Evolutionary conservation across 2,329 filamentous ascomycete genomes (phyloP).

Genomic region (Scolecobasidium constrictum): DNA sequence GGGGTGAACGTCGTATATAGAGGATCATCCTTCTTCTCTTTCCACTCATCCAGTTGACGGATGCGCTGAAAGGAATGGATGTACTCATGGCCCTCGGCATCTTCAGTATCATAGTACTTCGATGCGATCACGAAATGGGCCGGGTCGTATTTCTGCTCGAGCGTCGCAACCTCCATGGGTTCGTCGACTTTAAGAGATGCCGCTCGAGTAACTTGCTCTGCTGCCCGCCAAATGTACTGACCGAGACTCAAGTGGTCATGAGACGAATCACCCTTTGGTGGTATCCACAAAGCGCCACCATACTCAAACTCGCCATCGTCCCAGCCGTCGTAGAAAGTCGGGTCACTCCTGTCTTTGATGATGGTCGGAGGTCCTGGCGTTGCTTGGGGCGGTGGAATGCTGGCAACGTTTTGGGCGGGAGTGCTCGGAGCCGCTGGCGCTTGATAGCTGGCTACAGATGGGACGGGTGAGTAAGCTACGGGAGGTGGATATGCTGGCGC

Average conservation of each 20-base stretch:
- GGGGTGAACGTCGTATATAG: constrained; percentile 7
- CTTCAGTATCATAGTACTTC: constrained; percentile 8
- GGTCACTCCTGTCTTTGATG: constrained; percentile 3
- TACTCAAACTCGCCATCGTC: constrained; percentile 8
- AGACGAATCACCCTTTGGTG: constrained; percentile 9
- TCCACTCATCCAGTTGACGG: constrained; percentile 9
- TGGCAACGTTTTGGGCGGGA: background rate
- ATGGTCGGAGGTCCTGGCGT: background rate
- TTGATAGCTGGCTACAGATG: background rate
- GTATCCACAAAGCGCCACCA: constrained; percentile 8
- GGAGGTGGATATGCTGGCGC: constrained; percentile 6
- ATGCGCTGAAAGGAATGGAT: constrained; percentile 7
- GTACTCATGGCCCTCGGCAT: constrained; percentile 5
- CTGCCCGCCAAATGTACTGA: constrained; percentile 10
- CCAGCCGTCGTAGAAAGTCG: constrained; percentile 8
- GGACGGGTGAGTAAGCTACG: constrained; percentile 2
- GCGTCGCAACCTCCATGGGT: background rate
- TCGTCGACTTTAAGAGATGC: constrained; percentile 1
- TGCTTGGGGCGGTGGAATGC: background rate
- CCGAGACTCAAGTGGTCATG: constrained; percentile 10
- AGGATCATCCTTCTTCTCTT: constrained; percentile 9
- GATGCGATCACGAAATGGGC: constrained; percentile 4
- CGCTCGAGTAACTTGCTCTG: constrained; percentile 6
- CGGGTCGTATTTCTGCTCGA: background rate
- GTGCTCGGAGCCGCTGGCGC: constrained; percentile 1